Evolutionary conservation across 192 early-diverging fungal genomes (phyloP).

Genomic region (Gigaspora rosea): DNA sequence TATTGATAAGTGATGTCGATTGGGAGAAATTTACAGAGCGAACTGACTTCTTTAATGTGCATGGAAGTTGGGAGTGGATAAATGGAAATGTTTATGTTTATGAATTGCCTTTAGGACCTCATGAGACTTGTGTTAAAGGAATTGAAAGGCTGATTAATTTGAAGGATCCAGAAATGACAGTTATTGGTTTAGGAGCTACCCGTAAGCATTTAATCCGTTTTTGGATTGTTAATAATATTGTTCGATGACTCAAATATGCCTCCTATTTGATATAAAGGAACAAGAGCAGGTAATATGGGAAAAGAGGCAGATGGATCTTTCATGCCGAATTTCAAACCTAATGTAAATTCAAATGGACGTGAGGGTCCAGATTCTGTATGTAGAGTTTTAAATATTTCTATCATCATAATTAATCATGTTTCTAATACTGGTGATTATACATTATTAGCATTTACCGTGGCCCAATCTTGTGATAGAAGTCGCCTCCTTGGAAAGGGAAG

Average conservation of each 20-base stretch:
- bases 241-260: conserved; percentile 12
- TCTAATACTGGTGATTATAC: background rate
- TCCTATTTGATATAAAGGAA: conserved; percentile 16
- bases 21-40: conserved; percentile 22
- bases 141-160: background rate
- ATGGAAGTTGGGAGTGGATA: conserved; percentile 25
- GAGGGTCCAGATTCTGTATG: conserved; percentile 19
- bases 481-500: conserved; percentile 11
- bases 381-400: conserved; percentile 22
- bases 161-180: background rate
- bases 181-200: background rate
- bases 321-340: background rate
- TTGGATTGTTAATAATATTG: conserved; percentile 1
- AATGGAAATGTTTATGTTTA: conserved; percentile 14
- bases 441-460: conserved; percentile 25
- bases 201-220: conserved; percentile 13
- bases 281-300: background rate
- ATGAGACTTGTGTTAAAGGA: conserved; percentile 4
- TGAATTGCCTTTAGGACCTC: conserved; percentile 22
- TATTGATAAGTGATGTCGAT: conserved; percentile 21
- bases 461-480: conserved; percentile 20
- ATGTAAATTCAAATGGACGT: conserved; percentile 14
- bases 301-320: conserved; percentile 24
- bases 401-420: conserved; percentile 12
- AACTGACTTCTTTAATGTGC: conserved; percentile 16